Evolutionary conservation across 352 stramenopile species (phyloP), one percentile per base, ranked within the genome.

Genomic region (Saprolegnia parasitica): DNA sequence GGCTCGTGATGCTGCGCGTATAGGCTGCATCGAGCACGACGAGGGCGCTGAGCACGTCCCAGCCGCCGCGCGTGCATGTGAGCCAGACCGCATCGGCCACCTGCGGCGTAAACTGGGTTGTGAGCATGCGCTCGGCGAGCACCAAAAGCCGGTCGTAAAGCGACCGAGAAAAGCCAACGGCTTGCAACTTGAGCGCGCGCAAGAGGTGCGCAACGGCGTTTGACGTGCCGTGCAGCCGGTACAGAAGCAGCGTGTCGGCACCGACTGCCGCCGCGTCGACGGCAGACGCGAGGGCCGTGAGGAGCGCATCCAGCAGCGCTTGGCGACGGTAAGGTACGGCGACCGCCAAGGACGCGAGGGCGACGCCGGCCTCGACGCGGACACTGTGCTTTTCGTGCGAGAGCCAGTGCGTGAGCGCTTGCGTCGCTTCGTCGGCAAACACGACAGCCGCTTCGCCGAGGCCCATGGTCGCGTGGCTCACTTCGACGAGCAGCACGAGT

Each of bases 1-100:
- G 81, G 40, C 87, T 57, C 58, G 80, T 87, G 11, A 68, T 42
- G 24, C 83, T 78, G 3, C 81, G 71, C 83, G 84, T 94, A 39
- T 83, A 77, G 4, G 85, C 72, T 60, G 88, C 78, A 56, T 87
- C 80, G 49, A 93, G 77, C 0, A 81, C 74, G 3, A 90, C 78
- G 13, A 95, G 67, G 67, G 81, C 91, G 32, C 84, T 77, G 9
- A 93, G 68, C n/a, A 95, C 52, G 5, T 77, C 87, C 87, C 87
- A 95, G 18, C 87, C 87, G 56, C 84, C 87, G 18, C 87, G 86
- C 6, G 87, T 95, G 64, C 86, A 95, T 13, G 87, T 95, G 39
- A 95, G 73, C 87, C 87, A 95, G 37, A 94, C 82, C 62, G 86
- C 92, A 68, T 95, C 87, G 3, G 77, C 74, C 65, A 81, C 92